A percentile compares a stretch with the other conserved stretches of the same genome.
Conservation (phyloP, 1,139 yeast genomes). For the Eremothecium cymbalariae region DNA sequence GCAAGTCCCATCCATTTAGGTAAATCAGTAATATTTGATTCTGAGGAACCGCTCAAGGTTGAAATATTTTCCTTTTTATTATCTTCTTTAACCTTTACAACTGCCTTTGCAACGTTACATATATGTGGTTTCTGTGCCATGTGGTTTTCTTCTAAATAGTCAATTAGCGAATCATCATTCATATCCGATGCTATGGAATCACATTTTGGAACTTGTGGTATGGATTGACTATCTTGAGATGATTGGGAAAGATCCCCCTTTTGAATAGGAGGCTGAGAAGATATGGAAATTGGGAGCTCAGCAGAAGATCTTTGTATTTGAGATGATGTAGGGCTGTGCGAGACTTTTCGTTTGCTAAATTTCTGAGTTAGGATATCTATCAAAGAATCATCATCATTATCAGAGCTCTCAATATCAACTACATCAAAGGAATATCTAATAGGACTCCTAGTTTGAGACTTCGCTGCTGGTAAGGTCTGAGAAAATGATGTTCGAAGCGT, state of each 20-base stretch:
- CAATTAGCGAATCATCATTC: conserved; percentile 14
- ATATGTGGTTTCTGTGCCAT: not conserved
- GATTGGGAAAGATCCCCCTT: not conserved
- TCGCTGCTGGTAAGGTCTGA: not conserved
- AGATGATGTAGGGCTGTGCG: not conserved
- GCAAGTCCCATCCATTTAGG: conserved; percentile 27
- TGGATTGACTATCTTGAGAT: not conserved
- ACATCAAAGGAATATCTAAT: conserved; percentile 4
- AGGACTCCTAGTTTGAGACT: not conserved
- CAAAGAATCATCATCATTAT: conserved; percentile 23
- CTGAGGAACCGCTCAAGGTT: too few species aligned
- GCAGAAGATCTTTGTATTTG: not conserved
- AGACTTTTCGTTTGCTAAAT: conserved; percentile 8
- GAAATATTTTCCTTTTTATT: not conserved
- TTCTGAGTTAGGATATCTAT: conserved; percentile 23
- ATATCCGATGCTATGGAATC: not conserved
- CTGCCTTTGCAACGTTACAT: conserved; percentile 4
- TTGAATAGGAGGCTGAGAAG: too few species aligned
- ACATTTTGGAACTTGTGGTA: not conserved
- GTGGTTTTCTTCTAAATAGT: conserved; percentile 7
- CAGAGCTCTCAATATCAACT: conserved; percentile 1
- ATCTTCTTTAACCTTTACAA: conserved; percentile 6
- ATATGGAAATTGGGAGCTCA: not conserved
- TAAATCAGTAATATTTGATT: too few species aligned
- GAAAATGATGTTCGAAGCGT: not conserved